These are phyloP conservation scores for Garcia nutans DNA, from an alignment of 345 rosid genomes.

Conservation along the genomic window DNA sequence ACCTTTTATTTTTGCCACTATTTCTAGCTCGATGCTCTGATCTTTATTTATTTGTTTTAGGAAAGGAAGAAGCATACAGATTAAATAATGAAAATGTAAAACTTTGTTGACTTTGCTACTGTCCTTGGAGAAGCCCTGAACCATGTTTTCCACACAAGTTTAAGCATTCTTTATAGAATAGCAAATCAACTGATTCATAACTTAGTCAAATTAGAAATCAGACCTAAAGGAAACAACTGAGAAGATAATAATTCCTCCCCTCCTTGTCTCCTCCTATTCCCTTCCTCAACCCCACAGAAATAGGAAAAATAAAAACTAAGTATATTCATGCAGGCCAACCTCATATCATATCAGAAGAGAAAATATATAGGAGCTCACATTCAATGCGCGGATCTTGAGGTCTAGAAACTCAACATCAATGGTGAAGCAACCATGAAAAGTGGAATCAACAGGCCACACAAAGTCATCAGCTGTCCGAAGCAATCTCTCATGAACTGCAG, in stretches of 20 bases:
- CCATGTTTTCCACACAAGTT: constrained; percentile 24
- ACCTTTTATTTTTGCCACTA: constrained; percentile 74
- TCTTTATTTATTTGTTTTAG: constrained; percentile 71
- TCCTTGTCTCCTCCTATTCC: neutral
- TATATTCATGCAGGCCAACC: neutral
- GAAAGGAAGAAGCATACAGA: constrained; percentile 91
- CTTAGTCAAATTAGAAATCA: constrained; percentile 36
- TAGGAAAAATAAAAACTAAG: neutral
- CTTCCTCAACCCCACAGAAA: neutral
- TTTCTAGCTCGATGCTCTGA: constrained; percentile 54
- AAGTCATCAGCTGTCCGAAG: constrained; percentile 77
- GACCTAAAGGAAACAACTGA: constrained; percentile 44
- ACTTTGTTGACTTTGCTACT: constrained; percentile 51
- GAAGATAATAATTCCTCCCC: neutral
- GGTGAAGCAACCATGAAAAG: constrained; percentile 63
- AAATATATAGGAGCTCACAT: constrained; percentile 49
- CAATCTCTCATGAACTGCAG: constrained; percentile 67
- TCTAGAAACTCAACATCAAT: constrained; percentile 96
- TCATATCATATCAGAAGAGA: neutral
- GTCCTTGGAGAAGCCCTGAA: constrained; percentile 57
- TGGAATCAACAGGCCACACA: constrained; percentile 73
- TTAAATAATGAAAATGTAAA: constrained; percentile 71
- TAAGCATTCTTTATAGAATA: constrained; percentile 16
- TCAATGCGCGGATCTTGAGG: constrained; percentile 60
- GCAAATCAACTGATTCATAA: constrained; percentile 8